Base-by-base conservation (phyloP, 257 asterid genomes). In the Datura wrightii region DNA sequence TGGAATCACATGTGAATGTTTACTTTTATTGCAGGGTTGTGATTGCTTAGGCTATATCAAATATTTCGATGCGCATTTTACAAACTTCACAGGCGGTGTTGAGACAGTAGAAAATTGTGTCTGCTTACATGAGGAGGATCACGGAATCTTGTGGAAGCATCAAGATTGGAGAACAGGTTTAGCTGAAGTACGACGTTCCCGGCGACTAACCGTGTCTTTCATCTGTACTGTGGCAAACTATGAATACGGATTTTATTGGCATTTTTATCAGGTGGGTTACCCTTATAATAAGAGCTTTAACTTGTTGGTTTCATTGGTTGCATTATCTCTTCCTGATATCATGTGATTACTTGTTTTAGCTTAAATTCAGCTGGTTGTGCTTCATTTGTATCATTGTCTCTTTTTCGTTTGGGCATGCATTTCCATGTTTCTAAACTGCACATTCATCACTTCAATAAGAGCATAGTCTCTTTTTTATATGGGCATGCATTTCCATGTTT, bases 101-200 rank as follows among this genome's bases (percentile, higher is more conserved):
- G 89, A 86, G 66, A 86, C 89, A 42, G 83, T 83, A 5, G 89
- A 86, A 79, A 86, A 86, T 71, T 86, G 89, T 86, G 89, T 86
- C 72, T 86, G 89, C 42, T 39, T 86, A 84, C 89, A 86, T n/a
- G 89, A 86, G 85, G 89, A 86, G 74, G 89, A 86, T 83, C 86
- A 86, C 8, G 89, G 89, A 83, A 86, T 86, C 71, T 54, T 86
- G 46, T 86, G 89, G 89, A 86, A 86, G 84, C 89, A 86, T 86
- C 89, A 86, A 63, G 89, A 86, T 58, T 86, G 89, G 89, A 83
- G 89, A 86, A 86, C 89, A 16, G 89, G 89, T 53, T 80, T 86
- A 78, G 89, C 89, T 37, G 89, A 86, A 86, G 89, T 67, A 31
- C 80, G 89, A 70, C 83, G 89, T 31, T 86, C 89, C 31, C 67